These are phyloP conservation scores for Melaleuca alternifolia DNA, from an alignment of 345 rosid species.

Conservation along the genomic window DNA sequence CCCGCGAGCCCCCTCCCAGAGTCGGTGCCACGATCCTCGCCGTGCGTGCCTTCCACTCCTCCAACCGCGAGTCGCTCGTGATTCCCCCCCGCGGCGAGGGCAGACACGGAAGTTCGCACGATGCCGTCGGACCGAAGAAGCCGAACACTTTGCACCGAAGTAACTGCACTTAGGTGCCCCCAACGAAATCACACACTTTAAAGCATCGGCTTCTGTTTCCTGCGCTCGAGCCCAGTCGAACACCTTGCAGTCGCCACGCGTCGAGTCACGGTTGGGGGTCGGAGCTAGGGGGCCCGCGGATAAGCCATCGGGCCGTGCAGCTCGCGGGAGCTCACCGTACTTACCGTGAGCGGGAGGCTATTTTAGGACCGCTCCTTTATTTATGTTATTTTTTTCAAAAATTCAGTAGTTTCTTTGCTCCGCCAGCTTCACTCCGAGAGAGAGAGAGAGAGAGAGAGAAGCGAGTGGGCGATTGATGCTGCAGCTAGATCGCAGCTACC, in stretches of 20 bases:
- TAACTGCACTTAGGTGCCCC: neutral
- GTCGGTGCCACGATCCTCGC: neutral
- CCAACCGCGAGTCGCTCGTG: neutral
- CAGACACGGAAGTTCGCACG: neutral
- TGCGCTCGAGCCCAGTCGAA: neutral
- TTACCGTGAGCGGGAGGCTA: neutral
- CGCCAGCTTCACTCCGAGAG: neutral
- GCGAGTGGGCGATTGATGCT: neutral
- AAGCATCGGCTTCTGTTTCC: neutral
- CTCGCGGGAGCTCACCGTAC: neutral
- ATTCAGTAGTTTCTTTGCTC: neutral
- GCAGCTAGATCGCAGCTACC: slow-evolving; percentile 8
- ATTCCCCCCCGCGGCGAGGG: neutral
- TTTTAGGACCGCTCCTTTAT: neutral
- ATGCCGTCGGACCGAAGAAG: neutral
- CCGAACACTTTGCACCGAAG: neutral
- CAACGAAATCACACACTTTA: neutral
- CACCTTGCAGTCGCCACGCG: neutral
- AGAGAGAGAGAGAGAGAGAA: neutral
- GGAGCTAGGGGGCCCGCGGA: fast-evolving
- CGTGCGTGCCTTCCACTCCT: neutral
- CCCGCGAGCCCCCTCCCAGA: neutral
- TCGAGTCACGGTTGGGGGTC: neutral
- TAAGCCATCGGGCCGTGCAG: neutral
- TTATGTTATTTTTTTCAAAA: neutral